Conservation (phyloP, 108 stramenopile species). For the Parietichytrium sp. region DNA sequence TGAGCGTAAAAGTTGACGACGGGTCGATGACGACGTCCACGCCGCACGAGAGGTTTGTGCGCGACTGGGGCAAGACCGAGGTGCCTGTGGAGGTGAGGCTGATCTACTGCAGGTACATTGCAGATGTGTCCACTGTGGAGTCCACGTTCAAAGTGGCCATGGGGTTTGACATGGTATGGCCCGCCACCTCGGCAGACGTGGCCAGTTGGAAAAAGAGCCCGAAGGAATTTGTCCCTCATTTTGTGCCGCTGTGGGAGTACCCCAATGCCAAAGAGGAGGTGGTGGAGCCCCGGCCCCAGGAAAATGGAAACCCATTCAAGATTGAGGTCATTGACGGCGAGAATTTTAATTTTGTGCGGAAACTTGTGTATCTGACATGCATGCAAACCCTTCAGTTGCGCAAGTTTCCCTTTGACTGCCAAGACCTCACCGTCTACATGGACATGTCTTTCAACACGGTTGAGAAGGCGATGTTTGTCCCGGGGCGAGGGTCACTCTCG, state of each 20-base stretch:
- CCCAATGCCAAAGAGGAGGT: constrained; percentile 25
- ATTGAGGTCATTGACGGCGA: constrained; percentile 27
- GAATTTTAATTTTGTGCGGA: background rate
- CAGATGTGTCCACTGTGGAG: background rate
- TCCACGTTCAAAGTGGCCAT: constrained; percentile 13
- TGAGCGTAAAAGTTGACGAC: constrained; percentile 18
- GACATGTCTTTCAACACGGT: constrained; percentile 16
- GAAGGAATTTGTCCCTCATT: background rate
- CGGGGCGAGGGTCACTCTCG: background rate
- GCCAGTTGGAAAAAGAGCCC: background rate
- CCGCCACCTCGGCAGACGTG: background rate
- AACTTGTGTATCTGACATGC: constrained; percentile 15
- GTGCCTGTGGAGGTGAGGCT: background rate
- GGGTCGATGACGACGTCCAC: background rate
- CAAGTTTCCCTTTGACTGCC: constrained; percentile 18
- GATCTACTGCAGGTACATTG: constrained; percentile 3
- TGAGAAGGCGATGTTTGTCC: constrained; percentile 36
- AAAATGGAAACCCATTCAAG: constrained; percentile 36
- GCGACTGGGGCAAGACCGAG: constrained; percentile 4
- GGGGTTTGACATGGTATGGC: constrained; percentile 32
- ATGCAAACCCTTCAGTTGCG: background rate
- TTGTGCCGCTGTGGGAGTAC: background rate
- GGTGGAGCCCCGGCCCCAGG: background rate
- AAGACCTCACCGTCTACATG: constrained; percentile 24
- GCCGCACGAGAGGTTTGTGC: constrained; percentile 11